Evolutionary conservation across 129 eudicot species (phyloP).

Genomic region (Smallanthus sonchifolius): DNA sequence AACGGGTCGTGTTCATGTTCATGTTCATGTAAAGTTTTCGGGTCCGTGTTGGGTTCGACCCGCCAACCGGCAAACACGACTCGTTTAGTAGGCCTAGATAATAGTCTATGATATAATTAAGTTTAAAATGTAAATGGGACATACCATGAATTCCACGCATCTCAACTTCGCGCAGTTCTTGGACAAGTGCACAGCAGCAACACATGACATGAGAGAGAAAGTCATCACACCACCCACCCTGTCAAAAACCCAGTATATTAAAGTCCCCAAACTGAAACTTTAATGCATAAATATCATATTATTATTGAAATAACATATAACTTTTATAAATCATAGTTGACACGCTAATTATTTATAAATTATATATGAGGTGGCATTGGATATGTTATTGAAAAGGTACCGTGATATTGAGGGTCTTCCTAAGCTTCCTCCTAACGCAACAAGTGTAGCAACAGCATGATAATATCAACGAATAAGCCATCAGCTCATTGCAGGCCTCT

Average conservation of each 20-base stretch:
- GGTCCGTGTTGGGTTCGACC: no score
- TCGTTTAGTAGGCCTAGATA: not conserved
- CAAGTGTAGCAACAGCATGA: slow-evolving; percentile 98
- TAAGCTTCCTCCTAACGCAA: slow-evolving; percentile 81
- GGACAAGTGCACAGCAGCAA: slow-evolving; percentile 99
- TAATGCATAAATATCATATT: not conserved
- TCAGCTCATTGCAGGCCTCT: slow-evolving; percentile 82
- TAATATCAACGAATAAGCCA: slow-evolving; percentile 88
- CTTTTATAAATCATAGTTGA: not conserved
- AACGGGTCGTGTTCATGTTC: no score
- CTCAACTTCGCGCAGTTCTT: slow-evolving; percentile 96
- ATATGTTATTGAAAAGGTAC: slow-evolving; percentile 22
- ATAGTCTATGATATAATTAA: not conserved
- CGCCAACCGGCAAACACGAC: no score
- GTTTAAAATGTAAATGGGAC: slow-evolving; percentile 5
- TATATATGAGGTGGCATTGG: not conserved
- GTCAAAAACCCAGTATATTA: not conserved
- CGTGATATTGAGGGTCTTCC: slow-evolving; percentile 71
- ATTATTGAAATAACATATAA: not conserved
- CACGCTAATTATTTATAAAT: not conserved
- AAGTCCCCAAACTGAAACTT: not conserved
- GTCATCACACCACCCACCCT: slow-evolving; percentile 94
- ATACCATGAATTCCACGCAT: slow-evolving; percentile 76
- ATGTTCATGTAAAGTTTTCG: no score
- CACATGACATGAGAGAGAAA: slow-evolving; percentile 98